Conservation (phyloP, 192 early-diverging fungal genomes). For the Entomortierella chlamydospora region DNA sequence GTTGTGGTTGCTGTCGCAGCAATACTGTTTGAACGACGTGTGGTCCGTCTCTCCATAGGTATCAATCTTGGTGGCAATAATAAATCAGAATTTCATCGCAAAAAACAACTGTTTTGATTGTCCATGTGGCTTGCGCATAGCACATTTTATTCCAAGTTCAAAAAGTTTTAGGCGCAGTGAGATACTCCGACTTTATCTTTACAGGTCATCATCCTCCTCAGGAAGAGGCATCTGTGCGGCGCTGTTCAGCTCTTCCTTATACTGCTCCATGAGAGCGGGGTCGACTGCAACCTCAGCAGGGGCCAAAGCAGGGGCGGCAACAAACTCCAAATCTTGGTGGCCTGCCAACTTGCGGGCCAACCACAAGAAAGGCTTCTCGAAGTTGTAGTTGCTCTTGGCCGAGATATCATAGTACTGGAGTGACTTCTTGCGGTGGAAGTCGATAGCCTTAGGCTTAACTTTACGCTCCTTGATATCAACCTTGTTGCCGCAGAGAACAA, state of each 20-base stretch:
- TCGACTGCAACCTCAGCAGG: constrained; percentile 95
- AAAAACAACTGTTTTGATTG: not conserved
- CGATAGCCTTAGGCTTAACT: constrained; percentile 99
- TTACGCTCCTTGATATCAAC: constrained; percentile 99
- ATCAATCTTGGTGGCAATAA: not conserved
- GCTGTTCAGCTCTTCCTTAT: constrained; percentile 78
- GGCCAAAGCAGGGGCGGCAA: constrained; percentile 93
- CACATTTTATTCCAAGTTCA: not conserved
- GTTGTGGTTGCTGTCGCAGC: constrained; percentile 4
- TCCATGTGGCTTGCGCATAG: not conserved
- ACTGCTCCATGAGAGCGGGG: constrained; percentile 76
- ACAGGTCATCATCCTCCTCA: constrained; percentile 55
- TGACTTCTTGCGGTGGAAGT: constrained; percentile 99
- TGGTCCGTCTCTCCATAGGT: constrained; percentile 27
- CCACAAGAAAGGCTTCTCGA: constrained; percentile 99
- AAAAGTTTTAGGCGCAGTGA: not conserved
- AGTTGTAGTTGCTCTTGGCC: constrained; percentile 99
- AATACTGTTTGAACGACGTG: constrained; percentile 14
- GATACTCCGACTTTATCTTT: constrained; percentile 3
- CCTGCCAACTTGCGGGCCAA: constrained; percentile 97
- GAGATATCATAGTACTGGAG: constrained; percentile 99
- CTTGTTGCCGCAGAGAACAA: constrained; percentile 99
- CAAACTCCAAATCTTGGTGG: constrained; percentile 93
- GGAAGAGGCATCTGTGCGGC: constrained; percentile 90
- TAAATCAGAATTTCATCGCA: not conserved